Conservation (phyloP, 495 filamentous ascomycete species). For the Xylaria grammica region DNA sequence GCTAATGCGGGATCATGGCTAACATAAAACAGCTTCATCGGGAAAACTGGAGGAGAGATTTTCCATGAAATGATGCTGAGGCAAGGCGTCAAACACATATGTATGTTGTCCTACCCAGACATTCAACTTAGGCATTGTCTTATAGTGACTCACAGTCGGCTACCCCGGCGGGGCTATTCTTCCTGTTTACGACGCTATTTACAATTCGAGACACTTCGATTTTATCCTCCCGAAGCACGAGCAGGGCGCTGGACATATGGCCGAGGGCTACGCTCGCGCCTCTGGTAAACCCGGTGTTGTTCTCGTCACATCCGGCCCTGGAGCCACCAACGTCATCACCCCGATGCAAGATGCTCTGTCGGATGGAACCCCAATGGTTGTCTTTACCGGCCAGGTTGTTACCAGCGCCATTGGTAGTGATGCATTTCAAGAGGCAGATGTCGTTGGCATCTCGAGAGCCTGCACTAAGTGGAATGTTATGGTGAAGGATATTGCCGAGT, state of each 20-base stretch:
- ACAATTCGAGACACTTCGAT: slow-evolving; percentile 79
- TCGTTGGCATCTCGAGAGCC: slow-evolving; percentile 74
- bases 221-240: slow-evolving; percentile 81
- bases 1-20: slow-evolving; percentile 28
- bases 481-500: slow-evolving; percentile 78
- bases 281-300: slow-evolving; percentile 79
- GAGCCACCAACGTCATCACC: slow-evolving; percentile 79
- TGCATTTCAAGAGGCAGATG: slow-evolving; percentile 81
- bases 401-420: slow-evolving; percentile 77
- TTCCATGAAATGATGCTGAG: slow-evolving; percentile 99
- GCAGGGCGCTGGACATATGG: slow-evolving; percentile 84
- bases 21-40: slow-evolving; percentile 75
- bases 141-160: slow-evolving; percentile 55
- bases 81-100: slow-evolving; percentile 89
- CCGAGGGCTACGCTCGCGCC: slow-evolving; percentile 76
- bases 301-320: slow-evolving; percentile 78
- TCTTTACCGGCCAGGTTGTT: slow-evolving; percentile 78
- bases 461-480: slow-evolving; percentile 90
- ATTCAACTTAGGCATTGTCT: slow-evolving; percentile 10
- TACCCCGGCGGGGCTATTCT: slow-evolving; percentile 82
- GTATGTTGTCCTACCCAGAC: slow-evolving; percentile 55
- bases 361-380: slow-evolving; percentile 79
- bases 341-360: slow-evolving; percentile 81
- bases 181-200: slow-evolving; percentile 84
- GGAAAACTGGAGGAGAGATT: slow-evolving; percentile 93